These are phyloP conservation scores for Microsporum canis DNA, from an alignment of 2,329 filamentous ascomycete species.

Conservation along the genomic window DNA sequence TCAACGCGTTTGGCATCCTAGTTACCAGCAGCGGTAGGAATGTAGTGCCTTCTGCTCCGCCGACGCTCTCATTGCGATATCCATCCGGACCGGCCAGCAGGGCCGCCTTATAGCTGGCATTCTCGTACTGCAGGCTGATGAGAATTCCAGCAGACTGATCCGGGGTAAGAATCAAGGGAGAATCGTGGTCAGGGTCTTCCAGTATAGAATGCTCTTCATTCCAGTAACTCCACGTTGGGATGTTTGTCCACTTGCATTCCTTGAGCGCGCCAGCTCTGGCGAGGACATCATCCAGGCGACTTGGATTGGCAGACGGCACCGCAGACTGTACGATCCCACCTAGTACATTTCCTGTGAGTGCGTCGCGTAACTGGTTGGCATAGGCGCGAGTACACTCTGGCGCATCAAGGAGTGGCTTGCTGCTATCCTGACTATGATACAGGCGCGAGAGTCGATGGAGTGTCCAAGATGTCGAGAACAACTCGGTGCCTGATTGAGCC, in stretches of 20 bases:
- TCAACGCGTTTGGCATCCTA: slow-evolving; percentile 40
- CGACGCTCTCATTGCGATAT: slow-evolving; percentile 2
- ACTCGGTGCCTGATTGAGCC: slow-evolving; percentile 14
- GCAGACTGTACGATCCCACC: slow-evolving; percentile 27
- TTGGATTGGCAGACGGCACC: neutral
- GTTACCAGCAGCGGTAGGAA: slow-evolving; percentile 41
- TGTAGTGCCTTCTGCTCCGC: slow-evolving; percentile 29
- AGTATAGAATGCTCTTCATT: slow-evolving; percentile 18
- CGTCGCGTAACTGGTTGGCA: slow-evolving; percentile 38
- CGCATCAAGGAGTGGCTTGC: slow-evolving; percentile 24
- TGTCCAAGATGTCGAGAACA: slow-evolving; percentile 45
- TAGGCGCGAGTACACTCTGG: slow-evolving; percentile 33
- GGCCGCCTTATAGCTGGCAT: slow-evolving; percentile 40
- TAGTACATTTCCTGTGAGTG: slow-evolving; percentile 40
- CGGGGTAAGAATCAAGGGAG: slow-evolving; percentile 15
- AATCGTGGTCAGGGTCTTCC: slow-evolving; percentile 19
- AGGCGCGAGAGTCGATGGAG: slow-evolving; percentile 45
- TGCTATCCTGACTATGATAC: slow-evolving; percentile 35
- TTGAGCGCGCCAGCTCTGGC: slow-evolving; percentile 38
- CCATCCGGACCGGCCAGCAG: slow-evolving; percentile 30
- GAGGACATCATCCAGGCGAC: slow-evolving; percentile 28
- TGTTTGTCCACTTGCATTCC: slow-evolving; percentile 36
- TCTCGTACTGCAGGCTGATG: slow-evolving; percentile 41
- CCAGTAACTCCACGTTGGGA: slow-evolving; percentile 25
- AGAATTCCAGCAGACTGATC: slow-evolving; percentile 36